phyloP scores from a whole-genome alignment of 73 alveolate genomes.

The Loxodes magnus region DNA sequence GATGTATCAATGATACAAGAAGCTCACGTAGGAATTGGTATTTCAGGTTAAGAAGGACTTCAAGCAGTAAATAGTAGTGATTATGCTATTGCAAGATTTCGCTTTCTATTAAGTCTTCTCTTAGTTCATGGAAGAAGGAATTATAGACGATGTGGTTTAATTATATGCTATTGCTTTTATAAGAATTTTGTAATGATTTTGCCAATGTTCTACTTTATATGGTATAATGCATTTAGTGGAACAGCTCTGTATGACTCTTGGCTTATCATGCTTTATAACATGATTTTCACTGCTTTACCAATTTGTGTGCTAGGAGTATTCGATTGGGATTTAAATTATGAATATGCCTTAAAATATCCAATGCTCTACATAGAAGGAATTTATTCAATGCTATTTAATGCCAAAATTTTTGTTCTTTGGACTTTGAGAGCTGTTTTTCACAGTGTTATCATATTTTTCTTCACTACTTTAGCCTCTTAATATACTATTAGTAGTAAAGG shows the following conservation, averaged over 20 bases:
- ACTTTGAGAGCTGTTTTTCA: slow-evolving; percentile 5
- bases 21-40: slow-evolving; percentile 1
- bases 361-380: slow-evolving; percentile 1
- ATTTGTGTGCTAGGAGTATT: slow-evolving; percentile 3
- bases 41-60: not conserved
- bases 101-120: slow-evolving; percentile 61
- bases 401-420: not conserved
- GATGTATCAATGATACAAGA: slow-evolving; percentile 14
- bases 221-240: not conserved
- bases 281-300: slow-evolving; percentile 27
- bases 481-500: not conserved
- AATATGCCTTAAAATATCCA: not conserved
- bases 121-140: slow-evolving; percentile 95
- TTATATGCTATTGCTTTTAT: slow-evolving; percentile 18
- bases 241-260: slow-evolving; percentile 7
- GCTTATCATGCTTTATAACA: slow-evolving; percentile 24
- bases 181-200: not conserved
- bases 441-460: not conserved
- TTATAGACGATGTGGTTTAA: slow-evolving; percentile 55
- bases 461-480: not conserved
- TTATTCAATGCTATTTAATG: not conserved
- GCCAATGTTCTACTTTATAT: not conserved
- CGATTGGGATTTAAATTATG: not conserved
- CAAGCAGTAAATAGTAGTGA: slow-evolving; percentile 76
- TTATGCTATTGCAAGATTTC: slow-evolving; percentile 68